Evolutionary conservation across 1,284 basidiomycete species (phyloP), one percentile per base, ranked within the genome.

Genomic region (Trichosporon sp.): DNA sequence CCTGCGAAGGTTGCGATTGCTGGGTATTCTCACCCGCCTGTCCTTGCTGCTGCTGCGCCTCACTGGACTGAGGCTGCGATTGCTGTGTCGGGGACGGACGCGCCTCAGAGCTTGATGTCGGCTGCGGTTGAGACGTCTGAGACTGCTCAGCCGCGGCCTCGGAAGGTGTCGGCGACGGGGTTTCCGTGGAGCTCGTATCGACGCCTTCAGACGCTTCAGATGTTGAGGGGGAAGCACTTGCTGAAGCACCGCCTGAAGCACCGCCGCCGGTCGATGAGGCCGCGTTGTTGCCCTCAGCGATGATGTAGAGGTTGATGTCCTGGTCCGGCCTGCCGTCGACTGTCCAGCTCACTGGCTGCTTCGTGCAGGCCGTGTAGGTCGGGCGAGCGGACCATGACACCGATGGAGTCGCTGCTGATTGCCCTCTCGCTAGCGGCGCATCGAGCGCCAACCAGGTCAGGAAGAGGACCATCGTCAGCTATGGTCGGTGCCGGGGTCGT

Each of bases 391-490:
- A 60, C 56, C 56, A 60, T 6, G 56, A 60, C 29, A 60, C 56
- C 56, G 56, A n/a, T 32, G 56, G 56, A 15, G 56, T 60, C 21
- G 47, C 21, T 32, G 56, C 56, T 60, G 56, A 60, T 60, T 60
- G 56, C 56, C 56, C 56, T 60, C 29, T 60, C 56, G 15, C 56
- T 31, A 60, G 56, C 56, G 56, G 56, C 56, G 56, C 56, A 31
- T 60, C 18, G 56, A 32, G 56, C 56, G 29, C 56, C 56, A 60
- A 31, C 56, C 56, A 31, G 56, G 27, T 29, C 56, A 60, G 15
- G 9, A 32, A 60, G 56, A 60, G 56, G 56, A 32, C 56, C 56
- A 60, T 60, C 56, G 56, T 60, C 56, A 60, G 56, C 56, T 60
- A 60, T 12, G 27, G 27, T 31, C 56, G 56, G 29, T 32, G 29